Percentiles rank a stretch among this genome's conserved stretches.
Conservation (phyloP, 2,329 filamentous ascomycete genomes). For the Fusarium neocosmosporiellum region DNA sequence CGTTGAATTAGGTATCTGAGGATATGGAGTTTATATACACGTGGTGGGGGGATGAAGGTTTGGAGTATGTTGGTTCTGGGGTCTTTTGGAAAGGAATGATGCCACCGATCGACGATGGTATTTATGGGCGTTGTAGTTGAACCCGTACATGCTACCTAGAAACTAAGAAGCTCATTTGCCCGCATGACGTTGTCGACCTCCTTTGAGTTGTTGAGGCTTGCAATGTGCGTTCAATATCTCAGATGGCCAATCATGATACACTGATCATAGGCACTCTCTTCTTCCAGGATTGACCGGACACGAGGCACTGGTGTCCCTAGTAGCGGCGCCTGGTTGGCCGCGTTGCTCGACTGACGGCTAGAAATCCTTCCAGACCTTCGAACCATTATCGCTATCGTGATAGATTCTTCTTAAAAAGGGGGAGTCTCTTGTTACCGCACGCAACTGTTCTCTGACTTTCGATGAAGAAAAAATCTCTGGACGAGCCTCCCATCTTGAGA, state of each 20-base stretch:
- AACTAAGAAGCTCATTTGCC: not conserved
- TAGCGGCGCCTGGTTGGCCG: too few species aligned
- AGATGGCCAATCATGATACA: constrained; percentile 27
- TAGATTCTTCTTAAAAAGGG: too few species aligned
- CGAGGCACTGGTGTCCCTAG: too few species aligned
- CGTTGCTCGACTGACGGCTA: too few species aligned
- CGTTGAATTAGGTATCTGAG: constrained; percentile 40
- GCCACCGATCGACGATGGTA: constrained; percentile 11
- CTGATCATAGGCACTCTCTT: too few species aligned
- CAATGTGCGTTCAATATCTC: constrained; percentile 8
- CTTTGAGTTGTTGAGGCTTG: not conserved
- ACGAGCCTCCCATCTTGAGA: too few species aligned
- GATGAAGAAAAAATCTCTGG: too few species aligned
- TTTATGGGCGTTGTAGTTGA: not conserved
- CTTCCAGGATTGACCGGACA: too few species aligned
- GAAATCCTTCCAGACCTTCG: too few species aligned
- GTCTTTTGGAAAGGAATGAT: constrained; percentile 18
- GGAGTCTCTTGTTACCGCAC: too few species aligned
- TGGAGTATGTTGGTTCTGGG: constrained; percentile 8
- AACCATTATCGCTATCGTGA: too few species aligned
- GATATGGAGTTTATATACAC: constrained; percentile 37
- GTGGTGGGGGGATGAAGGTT: constrained; percentile 13
- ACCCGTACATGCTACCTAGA: not conserved
- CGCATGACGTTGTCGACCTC: not conserved
- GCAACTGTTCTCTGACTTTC: too few species aligned